Base-by-base conservation (phyloP, 371 early-diverging fungal genomes). In the Rhizopus microsporus region DNA sequence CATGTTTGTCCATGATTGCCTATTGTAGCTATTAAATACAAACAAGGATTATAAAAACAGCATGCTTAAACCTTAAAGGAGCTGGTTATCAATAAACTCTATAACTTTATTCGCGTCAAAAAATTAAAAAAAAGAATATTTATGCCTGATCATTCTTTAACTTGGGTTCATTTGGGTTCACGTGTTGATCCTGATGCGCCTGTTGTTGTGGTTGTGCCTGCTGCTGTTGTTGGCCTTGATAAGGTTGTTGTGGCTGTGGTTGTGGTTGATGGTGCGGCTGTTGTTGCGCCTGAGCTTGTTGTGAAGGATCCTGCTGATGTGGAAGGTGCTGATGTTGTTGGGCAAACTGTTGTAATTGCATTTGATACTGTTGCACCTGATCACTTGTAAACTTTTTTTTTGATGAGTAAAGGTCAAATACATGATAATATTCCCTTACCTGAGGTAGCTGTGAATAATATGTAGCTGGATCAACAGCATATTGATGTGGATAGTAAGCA, bases 401-500 rank as follows among this genome's bases (percentile, higher is more conserved):
- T 7, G 7, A 3, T 46, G 23, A 12, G 9, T 3, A 7, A 46
- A 10, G 6, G 5, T 42, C 6, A 10, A 42, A 42, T n/a, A 6
- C 1, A 15, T n/a, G 10, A 15, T 10, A 3, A 0, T 30, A 3
- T n/a, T 2, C 6, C n/a, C 15, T 46, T 59, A 52, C 59, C 43
- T 55, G 62, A 31, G 56, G 44, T 50, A 61, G 51, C 43, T 40
- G 53, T 29, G 60, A 32, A 40, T 65, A 65, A 37, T 65, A 65
- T 12, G 35, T 48, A 23, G 46, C 15, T 31, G 65, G 51, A 43
- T 60, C 51, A 51, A 68, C 37, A 54, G 62, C 44, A 60, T 68
- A 60, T 48, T 60, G 67, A 23, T 57, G 59, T 6, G 57, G 62
- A 42, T 61, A 61, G 37, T 72, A 72, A 23, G 54, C 55, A 5